Evolutionary conservation across 768 basidiomycete genomes (phyloP).

Genomic region (Lentinula edodes): DNA sequence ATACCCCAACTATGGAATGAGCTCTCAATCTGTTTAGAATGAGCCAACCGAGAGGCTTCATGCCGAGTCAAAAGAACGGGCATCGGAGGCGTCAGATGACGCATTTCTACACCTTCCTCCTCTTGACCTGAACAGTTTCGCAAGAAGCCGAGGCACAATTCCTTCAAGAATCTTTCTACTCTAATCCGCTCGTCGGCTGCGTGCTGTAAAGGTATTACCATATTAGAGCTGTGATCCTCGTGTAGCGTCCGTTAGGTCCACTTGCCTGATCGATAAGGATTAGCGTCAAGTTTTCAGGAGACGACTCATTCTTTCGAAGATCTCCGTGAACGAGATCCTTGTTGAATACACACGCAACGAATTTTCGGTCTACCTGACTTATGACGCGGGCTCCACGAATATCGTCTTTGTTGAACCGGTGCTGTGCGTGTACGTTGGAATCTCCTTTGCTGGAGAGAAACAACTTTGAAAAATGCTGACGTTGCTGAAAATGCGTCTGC

Average conservation of each 20-base stretch:
- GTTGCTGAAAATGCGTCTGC: background rate
- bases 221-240: conserved; percentile 8
- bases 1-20: conserved; percentile 71
- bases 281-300: conserved; percentile 28
- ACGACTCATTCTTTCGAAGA: background rate
- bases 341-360: conserved; percentile 68
- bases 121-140: conserved; percentile 22
- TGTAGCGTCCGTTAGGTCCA: background rate
- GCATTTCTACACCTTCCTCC: conserved; percentile 28
- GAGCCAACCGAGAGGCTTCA: conserved; percentile 50
- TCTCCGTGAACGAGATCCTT: conserved; percentile 14
- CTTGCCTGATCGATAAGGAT: conserved; percentile 70
- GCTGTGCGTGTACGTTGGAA: background rate
- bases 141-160: conserved; percentile 69
- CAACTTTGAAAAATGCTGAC: background rate
- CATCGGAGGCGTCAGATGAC: conserved; percentile 45
- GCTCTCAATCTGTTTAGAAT: conserved; percentile 32
- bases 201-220: conserved; percentile 43
- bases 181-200: conserved; percentile 96
- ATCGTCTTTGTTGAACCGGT: conserved; percentile 45
- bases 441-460: conserved; percentile 1
- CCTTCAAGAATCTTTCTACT: conserved; percentile 76
- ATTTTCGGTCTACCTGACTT: conserved; percentile 87
- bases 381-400: conserved; percentile 58
- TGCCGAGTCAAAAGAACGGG: conserved; percentile 61